A percentile compares a stretch with the other conserved stretches of the same genome.
Evolutionary conservation across 2,329 filamentous ascomycete species (phyloP).

Genomic region (Scedosporium apiospermum): DNA sequence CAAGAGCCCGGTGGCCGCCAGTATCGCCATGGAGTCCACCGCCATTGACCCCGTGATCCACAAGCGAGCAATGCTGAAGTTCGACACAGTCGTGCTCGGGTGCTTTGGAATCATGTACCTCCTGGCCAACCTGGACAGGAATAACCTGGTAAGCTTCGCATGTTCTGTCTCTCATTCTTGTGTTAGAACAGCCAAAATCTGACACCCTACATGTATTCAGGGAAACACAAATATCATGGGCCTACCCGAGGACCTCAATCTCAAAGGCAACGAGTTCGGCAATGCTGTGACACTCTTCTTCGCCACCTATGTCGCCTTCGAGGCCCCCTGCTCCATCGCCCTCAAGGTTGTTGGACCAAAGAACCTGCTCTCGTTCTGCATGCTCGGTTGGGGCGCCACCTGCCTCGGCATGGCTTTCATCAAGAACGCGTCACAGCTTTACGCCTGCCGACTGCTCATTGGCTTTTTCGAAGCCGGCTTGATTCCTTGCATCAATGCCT

Average conservation of each 20-base stretch:
- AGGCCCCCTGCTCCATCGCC: constrained; percentile 20
- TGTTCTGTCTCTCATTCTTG: too few species aligned
- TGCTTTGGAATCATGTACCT: constrained; percentile 18
- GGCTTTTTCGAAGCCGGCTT: constrained; percentile 13
- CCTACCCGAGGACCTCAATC: constrained; percentile 22
- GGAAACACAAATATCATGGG: constrained; percentile 23
- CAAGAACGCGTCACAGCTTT: constrained; percentile 17
- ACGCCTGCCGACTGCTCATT: constrained; percentile 13
- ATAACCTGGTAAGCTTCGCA: constrained; percentile 12
- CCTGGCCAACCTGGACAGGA: constrained; percentile 21
- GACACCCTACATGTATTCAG: not conserved
- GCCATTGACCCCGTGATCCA: constrained; percentile 9
- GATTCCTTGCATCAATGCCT: constrained; percentile 14
- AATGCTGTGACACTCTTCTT: constrained; percentile 23
- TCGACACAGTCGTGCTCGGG: constrained; percentile 8
- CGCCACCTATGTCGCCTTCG: constrained; percentile 22
- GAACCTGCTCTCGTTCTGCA: constrained; percentile 17
- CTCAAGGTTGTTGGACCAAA: constrained; percentile 23
- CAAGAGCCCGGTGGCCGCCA: constrained; percentile 24
- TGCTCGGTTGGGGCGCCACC: constrained; percentile 16
- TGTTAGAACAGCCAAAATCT: too few species aligned
- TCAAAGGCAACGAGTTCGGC: constrained; percentile 19
- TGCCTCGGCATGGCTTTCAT: constrained; percentile 20
- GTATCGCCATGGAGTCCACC: constrained; percentile 5
- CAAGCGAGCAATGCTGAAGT: constrained; percentile 8